Base-by-base conservation (phyloP, 306 rosid species). In the Cicer cuneatum region DNA sequence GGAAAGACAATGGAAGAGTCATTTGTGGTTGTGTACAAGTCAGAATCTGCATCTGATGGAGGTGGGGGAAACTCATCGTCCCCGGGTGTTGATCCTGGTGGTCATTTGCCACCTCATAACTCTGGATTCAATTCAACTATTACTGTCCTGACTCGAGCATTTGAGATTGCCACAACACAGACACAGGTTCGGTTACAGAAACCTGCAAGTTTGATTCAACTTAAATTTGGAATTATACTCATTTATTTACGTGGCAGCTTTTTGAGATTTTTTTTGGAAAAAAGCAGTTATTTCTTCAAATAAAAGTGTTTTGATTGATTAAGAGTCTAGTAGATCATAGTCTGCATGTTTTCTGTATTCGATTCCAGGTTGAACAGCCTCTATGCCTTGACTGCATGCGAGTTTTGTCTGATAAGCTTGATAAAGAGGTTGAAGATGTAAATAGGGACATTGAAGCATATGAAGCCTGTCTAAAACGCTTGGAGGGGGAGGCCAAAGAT, bases 381-480 rank as follows among this genome's bases (percentile, higher is more conserved):
- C 76, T 95, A 66, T 95, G 99, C 82, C 93, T 95, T 54, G 99
- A 92, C 66, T 95, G 99, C 88, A 95, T 92, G 99, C 85, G 96
- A 79, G 75, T 92, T 60, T 85, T 95, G 80, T 92, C 94, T 13
- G 96, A 92, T 74, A 90, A 95, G 83, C 96, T 95, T 74, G 96
- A 95, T 81, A 92, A 92, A 83, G 96, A 92, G 86, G 90, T 89
- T 73, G 96, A 92, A 85, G 99, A 95, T 77, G 97, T 90, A 43
- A 87, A 86, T 80, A 87, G 89, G 82, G 99, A 94, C 83, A 92
- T 90, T 58, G 90, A 84, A 81, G 92, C 97, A 39, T 94, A 94
- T 13, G 96, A 89, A 74, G 95, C 92, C 61, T 94, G 99, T 72
- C 93, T 94, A 70, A 89, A 84, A 78, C 89, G 90, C 49, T 71